Evolutionary conservation across 805 yeast species (phyloP).

Genomic region (Tetrapisispora namnaoensis): DNA sequence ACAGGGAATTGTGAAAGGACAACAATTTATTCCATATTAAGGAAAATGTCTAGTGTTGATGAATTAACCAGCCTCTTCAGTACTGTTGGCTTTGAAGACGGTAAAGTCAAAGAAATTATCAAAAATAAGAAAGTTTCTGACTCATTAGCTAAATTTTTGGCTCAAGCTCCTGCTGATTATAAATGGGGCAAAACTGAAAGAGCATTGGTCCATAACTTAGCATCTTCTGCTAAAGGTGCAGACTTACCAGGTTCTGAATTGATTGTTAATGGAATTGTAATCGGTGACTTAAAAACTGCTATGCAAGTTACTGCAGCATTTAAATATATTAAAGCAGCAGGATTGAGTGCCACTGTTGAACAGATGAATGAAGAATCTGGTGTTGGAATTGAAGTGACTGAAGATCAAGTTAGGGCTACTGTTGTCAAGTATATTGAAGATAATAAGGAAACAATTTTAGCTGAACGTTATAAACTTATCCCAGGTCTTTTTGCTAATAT

Average conservation of each 20-base stretch:
- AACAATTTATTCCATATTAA: not conserved
- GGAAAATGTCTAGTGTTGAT: slow-evolving; percentile 27
- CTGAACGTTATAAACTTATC: slow-evolving; percentile 70
- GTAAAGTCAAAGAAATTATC: slow-evolving; percentile 66
- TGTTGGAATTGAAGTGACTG: slow-evolving; percentile 66
- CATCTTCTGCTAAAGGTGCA: slow-evolving; percentile 54
- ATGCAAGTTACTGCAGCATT: slow-evolving; percentile 75
- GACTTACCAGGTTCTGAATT: slow-evolving; percentile 39
- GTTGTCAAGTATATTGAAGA: slow-evolving; percentile 52
- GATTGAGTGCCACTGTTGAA: slow-evolving; percentile 35
- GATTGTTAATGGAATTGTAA: slow-evolving; percentile 52
- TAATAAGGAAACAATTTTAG: slow-evolving; percentile 48
- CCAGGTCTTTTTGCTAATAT: slow-evolving; percentile 70
- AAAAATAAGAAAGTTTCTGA: slow-evolving; percentile 79
- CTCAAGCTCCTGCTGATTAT: slow-evolving; percentile 29
- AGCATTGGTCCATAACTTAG: slow-evolving; percentile 66
- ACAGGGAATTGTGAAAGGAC: too few species aligned
- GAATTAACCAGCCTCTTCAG: slow-evolving; percentile 28
- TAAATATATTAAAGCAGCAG: slow-evolving; percentile 53
- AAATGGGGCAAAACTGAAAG: slow-evolving; percentile 49
- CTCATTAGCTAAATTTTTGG: slow-evolving; percentile 52
- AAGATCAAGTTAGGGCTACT: slow-evolving; percentile 48
- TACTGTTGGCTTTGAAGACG: slow-evolving; percentile 57
- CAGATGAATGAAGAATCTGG: slow-evolving; percentile 63
- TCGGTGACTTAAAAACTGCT: slow-evolving; percentile 52